Base-by-base conservation (phyloP, 306 rosid species). In the Mucuna pruriens region DNA sequence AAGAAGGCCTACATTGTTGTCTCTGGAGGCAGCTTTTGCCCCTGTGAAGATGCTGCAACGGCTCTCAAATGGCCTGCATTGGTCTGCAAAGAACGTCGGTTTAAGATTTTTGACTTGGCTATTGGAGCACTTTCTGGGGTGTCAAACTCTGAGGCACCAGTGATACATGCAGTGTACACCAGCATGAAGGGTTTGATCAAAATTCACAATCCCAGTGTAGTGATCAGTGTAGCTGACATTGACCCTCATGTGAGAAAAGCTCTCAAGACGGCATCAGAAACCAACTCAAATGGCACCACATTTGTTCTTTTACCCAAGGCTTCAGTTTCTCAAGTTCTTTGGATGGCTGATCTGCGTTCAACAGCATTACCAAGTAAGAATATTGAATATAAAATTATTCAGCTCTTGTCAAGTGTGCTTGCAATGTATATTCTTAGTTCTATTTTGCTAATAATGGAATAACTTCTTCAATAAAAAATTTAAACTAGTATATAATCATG, bases 341-440 rank as follows among this genome's bases (percentile, higher is more conserved):
- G 99, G 99, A 95, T 93, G 97, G 94, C 97, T 83, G 97, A 95
- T 88, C 87, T 95, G 15, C 88, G 97, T 65, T 58, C 98, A 13
- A 89, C 96, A 15, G 89, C 99, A 40, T 75, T 95, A 77, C 94
- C 98, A 83, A 82, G 99, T 95, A 93, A 87, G 94, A 75, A 68
- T 39, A 48, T 42, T 85, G 94, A 75, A 68, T 39, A 48, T 42
- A 45, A 7, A 69, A 36, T 5, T 7, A 13, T 40, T 51, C 13
- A 58, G 13, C 54, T 80, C 48, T 49, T 33, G 9, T 85, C 12
- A 9, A 71, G 29, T 49, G 20, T 42, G 20, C 31, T n/a, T 62
- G 33, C 36, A 80, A 49, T 70, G 13, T 2, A 25, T 31, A 45
- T 31, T 9, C 42, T 58, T 46, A 15, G 1, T 38, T 61, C 25